Evolutionary conservation across 2,329 filamentous ascomycete genomes (phyloP).

Genomic region (Dactylellina sp.): DNA sequence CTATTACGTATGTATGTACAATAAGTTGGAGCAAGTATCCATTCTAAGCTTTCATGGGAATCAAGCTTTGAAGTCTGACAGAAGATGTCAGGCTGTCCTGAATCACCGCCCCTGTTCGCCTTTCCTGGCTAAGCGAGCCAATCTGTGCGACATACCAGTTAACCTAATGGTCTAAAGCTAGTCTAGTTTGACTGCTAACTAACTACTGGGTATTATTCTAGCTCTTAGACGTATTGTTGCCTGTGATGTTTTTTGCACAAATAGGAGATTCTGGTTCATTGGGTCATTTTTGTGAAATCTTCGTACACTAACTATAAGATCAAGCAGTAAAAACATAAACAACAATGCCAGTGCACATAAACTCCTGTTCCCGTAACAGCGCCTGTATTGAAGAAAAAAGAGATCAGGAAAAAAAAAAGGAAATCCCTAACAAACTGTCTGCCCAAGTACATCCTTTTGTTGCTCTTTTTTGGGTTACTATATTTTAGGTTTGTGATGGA

Average conservation of each 20-base stretch:
- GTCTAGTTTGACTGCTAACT: too few relatives aligned
- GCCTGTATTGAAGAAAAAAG: conserved; percentile 1
- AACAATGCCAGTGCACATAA: too few relatives aligned
- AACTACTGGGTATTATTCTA: too few relatives aligned
- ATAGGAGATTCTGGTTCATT: too few relatives aligned
- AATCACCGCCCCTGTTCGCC: conserved; percentile 13
- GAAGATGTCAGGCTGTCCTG: conserved; percentile 32
- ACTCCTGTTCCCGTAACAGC: conserved; percentile 6
- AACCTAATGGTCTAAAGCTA: not conserved
- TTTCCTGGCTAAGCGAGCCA: conserved; percentile 18
- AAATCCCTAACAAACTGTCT: conserved; percentile 2
- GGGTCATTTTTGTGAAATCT: too few relatives aligned
- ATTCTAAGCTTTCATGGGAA: not conserved
- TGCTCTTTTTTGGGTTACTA: not conserved
- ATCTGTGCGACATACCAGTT: conserved; percentile 5
- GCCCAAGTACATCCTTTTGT: not conserved
- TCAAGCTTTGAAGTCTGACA: not conserved
- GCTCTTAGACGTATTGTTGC: too few relatives aligned
- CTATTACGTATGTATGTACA: too few relatives aligned
- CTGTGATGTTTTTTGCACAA: too few relatives aligned
- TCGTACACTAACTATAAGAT: not conserved
- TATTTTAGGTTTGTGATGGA: not conserved
- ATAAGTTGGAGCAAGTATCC: too few relatives aligned
- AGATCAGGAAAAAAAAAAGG: not conserved
- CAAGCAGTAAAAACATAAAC: conserved; percentile 17